These are phyloP conservation scores for Isatis tinctoria DNA, from an alignment of 345 rosid genomes.

Conservation along the genomic window DNA sequence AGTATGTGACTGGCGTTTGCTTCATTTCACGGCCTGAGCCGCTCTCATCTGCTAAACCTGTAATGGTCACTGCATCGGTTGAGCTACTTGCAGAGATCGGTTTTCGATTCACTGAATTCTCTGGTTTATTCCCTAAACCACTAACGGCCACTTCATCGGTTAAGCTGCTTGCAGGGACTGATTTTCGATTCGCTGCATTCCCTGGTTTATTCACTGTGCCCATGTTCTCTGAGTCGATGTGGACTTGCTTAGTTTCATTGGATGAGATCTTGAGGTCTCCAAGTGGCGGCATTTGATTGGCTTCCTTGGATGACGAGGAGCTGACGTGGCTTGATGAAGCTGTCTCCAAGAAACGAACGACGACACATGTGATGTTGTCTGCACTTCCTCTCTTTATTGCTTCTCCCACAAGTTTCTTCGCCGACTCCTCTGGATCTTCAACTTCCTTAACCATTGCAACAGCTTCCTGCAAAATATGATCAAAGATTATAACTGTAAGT, in stretches of 20 bases:
- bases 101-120: background rate
- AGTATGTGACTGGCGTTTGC: background rate
- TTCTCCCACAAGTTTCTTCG: constrained; percentile 71
- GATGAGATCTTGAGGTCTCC: constrained; percentile 19
- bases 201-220: constrained; percentile 1
- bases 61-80: background rate
- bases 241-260: background rate
- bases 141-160: background rate
- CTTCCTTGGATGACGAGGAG: background rate
- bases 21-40: background rate
- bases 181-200: background rate
- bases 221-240: background rate
- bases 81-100: background rate
- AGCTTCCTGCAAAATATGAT: constrained; percentile 55
- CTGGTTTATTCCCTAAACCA: background rate
- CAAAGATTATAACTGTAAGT: background rate
- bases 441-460: constrained; percentile 74
- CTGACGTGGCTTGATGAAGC: constrained; percentile 17
- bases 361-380: constrained; percentile 90
- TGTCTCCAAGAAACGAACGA: constrained; percentile 55
- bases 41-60: background rate
- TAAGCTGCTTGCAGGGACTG: background rate
- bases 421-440: constrained; percentile 81
- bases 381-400: constrained; percentile 95
- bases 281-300: background rate